Evolutionary conservation across 345 rosid genomes (phyloP), one percentile per base, ranked within the genome.

Genomic region (Nephelium lappaceum): DNA sequence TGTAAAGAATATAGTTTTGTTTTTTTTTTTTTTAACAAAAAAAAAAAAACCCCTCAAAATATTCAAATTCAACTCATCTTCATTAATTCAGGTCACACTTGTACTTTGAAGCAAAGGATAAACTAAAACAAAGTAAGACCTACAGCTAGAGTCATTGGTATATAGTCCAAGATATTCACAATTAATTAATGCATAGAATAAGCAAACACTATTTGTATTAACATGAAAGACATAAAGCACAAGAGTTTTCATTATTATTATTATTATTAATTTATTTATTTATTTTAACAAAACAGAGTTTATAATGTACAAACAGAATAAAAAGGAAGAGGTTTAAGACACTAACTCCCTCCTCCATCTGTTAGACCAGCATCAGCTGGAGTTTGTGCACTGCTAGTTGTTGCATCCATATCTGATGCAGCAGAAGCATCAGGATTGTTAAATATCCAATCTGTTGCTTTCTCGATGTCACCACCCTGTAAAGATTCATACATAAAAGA

Each of bases 361-460:
- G 95, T 86, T 73, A 93, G 88, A 69, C 72, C 91, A 36, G 77
- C 63, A 31, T 87, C 86, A 53, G 82, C 84, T 38, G 87, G 71
- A 15, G 81, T 55, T 73, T 88, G 79, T 11, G 78, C 69, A 65
- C 86, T 65, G 84, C 86, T 85, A 71, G 95, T 83, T 64, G 87
- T 75, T 68, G 92, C 88, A 83, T 93, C 92, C 94, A 87, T 92
- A 78, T 92, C 93, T 11, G 97, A 84, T 53, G 88, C 77, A 79
- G 76, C 83, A 77, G 91, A 84, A 80, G 95, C 90, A 85, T 85
- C 90, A 51, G 97, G 98, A 84, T 88, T 97, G 86, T 83, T 93
- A 84, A 97, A 97, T 89, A 97, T 93, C 99, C 99, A 97, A 79
- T 97, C 99, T 69, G 99, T 93, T 64, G 99, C 99, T 81, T 87